Evolutionary conservation across 2,329 filamentous ascomycete genomes (phyloP).

Genomic region (Neofusicoccum laricinum): DNA sequence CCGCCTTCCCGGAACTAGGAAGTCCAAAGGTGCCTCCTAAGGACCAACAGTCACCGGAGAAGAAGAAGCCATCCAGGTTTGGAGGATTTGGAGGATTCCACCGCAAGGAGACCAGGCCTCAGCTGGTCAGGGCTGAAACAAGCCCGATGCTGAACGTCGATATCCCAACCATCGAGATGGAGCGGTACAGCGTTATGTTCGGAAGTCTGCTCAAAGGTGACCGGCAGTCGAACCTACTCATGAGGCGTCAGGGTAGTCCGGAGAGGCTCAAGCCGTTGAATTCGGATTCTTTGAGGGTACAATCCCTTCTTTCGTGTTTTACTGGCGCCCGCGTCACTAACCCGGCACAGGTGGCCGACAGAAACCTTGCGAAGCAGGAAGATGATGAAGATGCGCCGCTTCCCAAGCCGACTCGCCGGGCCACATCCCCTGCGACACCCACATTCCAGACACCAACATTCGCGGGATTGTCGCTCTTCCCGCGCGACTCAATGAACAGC

Average conservation of each 20-base stretch:
- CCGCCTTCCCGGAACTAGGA: constrained; percentile 20
- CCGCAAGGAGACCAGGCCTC: constrained; percentile 14
- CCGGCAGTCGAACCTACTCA: constrained; percentile 30
- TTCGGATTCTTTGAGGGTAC: constrained; percentile 32
- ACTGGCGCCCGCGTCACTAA: not conserved
- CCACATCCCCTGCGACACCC: constrained; percentile 32
- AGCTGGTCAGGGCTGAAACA: constrained; percentile 9
- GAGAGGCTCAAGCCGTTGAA: constrained; percentile 34
- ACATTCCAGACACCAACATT: constrained; percentile 15
- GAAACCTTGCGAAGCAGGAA: constrained; percentile 19
- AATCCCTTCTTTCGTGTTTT: constrained; percentile 9
- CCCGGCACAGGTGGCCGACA: constrained; percentile 1
- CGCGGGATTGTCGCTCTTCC: constrained; percentile 1
- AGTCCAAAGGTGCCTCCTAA: constrained; percentile 25
- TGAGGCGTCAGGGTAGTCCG: constrained; percentile 33
- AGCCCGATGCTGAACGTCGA: constrained; percentile 63
- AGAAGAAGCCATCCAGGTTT: constrained; percentile 5
- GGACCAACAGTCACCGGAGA: constrained; percentile 2
- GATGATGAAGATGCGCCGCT: constrained; percentile 18
- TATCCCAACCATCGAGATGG: constrained; percentile 77
- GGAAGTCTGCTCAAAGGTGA: constrained; percentile 61
- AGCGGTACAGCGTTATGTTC: constrained; percentile 95
- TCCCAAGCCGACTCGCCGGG: constrained; percentile 29
- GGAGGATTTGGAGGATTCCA: constrained; percentile 19
- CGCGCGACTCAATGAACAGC: constrained; percentile 7